Evolutionary conservation across 208 protist genomes (phyloP).

Genomic region (Acanthamoeba culbertsoni): DNA sequence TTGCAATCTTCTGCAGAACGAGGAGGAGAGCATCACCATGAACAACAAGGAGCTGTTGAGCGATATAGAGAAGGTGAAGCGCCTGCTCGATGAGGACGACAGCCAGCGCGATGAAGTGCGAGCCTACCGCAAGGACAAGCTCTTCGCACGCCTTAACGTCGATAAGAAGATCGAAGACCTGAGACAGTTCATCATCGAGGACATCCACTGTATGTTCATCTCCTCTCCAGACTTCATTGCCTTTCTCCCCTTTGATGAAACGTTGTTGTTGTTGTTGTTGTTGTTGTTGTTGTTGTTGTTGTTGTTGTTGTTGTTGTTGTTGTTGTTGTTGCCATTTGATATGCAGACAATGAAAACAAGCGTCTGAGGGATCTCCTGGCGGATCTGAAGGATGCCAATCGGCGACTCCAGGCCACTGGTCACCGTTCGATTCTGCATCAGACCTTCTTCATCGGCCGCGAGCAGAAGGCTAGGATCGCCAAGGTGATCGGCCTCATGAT

Average conservation of each 20-base stretch:
- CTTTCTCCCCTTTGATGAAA: neutral
- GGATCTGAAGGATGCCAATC: conserved; percentile 44
- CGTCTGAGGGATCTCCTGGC: neutral
- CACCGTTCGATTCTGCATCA: neutral
- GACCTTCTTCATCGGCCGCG: conserved; percentile 17
- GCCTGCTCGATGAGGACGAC: conserved; percentile 5
- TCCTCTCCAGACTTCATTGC: neutral
- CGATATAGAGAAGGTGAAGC: conserved; percentile 20
- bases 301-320: neutral
- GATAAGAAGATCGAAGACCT: conserved; percentile 9
- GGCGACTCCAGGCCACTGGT: neutral
- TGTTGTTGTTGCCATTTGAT: neutral
- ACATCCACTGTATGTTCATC: neutral
- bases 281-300: neutral
- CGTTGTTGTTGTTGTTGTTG: neutral
- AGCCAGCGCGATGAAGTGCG: conserved; percentile 39
- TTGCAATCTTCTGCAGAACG: neutral
- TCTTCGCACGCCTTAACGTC: conserved; percentile 34
- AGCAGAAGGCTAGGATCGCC: neutral
- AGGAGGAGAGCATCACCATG: neutral
- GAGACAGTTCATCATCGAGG: neutral
- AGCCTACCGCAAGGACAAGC: conserved; percentile 35
- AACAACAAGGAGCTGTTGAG: conserved; percentile 25
- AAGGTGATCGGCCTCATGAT: conserved; percentile 44
- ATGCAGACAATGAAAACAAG: neutral